These are phyloP conservation scores for Pseudonitzschia pungens DNA, from an alignment of 108 stramenopile genomes.

Conservation along the genomic window DNA sequence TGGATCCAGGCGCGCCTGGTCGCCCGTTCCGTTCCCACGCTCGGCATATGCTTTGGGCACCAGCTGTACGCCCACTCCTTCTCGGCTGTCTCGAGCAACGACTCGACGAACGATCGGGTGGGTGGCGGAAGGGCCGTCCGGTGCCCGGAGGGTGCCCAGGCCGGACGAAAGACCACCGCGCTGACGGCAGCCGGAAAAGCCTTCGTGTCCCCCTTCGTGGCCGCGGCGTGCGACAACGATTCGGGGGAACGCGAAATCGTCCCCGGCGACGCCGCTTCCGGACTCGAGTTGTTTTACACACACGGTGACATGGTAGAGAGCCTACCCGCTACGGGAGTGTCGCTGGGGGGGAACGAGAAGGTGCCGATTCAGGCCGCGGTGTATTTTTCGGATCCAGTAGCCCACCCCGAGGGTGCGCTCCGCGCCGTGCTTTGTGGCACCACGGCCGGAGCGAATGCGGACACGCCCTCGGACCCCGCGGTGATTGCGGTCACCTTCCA, in stretches of 20 bases:
- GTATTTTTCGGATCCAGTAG: constrained; percentile 43
- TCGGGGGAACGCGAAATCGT: neutral
- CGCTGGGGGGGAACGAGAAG: constrained; percentile 54
- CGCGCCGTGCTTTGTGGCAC: neutral
- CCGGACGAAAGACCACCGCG: constrained; percentile 44
- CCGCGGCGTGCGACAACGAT: neutral
- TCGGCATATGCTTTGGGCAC: constrained; percentile 86
- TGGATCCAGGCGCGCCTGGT: constrained; percentile 64
- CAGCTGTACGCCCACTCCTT: constrained; percentile 80
- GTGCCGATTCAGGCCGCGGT: constrained; percentile 71
- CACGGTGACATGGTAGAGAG: constrained; percentile 81
- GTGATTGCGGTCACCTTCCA: constrained; percentile 72
- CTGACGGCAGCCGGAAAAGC: constrained; percentile 29
- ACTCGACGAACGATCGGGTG: neutral
- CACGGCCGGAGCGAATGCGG: constrained; percentile 25
- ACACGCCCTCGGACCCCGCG: neutral
- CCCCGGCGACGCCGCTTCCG: neutral
- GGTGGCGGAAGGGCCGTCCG: constrained; percentile 24
- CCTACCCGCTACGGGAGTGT: constrained; percentile 55
- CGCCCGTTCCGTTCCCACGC: constrained; percentile 41
- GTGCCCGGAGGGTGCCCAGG: constrained; percentile 46
- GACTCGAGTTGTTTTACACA: constrained; percentile 57
- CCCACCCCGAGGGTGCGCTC: neutral
- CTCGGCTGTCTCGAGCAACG: neutral
- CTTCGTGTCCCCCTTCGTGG: constrained; percentile 21